Conservation (phyloP, 2,329 filamentous ascomycete species). For the Penicillium hordei region DNA sequence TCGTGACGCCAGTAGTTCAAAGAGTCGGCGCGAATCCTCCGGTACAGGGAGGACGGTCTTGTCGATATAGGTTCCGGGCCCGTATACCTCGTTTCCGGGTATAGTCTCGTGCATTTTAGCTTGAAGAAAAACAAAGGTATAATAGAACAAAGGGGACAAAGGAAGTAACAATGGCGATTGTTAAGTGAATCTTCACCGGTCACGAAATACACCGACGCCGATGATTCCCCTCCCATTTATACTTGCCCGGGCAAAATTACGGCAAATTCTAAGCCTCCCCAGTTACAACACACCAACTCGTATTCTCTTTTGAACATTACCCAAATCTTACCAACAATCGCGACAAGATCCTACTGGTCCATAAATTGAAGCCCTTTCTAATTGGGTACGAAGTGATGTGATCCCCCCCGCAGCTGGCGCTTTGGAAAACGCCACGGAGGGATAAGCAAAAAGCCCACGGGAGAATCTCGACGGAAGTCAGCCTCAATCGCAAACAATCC, state of each 20-base stretch:
- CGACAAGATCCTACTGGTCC: not conserved
- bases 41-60: conserved; percentile 38
- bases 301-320: not conserved
- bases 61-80: conserved; percentile 45
- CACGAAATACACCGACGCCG: not conserved
- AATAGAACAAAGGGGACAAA: not conserved
- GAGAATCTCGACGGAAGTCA: not conserved
- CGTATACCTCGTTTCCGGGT: conserved; percentile 33
- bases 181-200: not conserved
- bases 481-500: not conserved
- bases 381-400: not conserved
- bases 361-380: not conserved
- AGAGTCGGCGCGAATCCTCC: conserved; percentile 40
- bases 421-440: not conserved
- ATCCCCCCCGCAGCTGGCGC: not conserved
- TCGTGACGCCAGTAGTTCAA: conserved; percentile 37
- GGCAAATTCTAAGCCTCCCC: not conserved
- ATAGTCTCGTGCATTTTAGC: conserved; percentile 14
- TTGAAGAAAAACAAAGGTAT: not conserved
- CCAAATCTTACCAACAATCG: not conserved
- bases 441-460: not conserved
- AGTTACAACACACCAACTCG: not conserved
- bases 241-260: not conserved
- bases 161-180: not conserved
- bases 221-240: not conserved